Base-by-base conservation (phyloP, 1,284 basidiomycete genomes). In the Melampsora americana region DNA sequence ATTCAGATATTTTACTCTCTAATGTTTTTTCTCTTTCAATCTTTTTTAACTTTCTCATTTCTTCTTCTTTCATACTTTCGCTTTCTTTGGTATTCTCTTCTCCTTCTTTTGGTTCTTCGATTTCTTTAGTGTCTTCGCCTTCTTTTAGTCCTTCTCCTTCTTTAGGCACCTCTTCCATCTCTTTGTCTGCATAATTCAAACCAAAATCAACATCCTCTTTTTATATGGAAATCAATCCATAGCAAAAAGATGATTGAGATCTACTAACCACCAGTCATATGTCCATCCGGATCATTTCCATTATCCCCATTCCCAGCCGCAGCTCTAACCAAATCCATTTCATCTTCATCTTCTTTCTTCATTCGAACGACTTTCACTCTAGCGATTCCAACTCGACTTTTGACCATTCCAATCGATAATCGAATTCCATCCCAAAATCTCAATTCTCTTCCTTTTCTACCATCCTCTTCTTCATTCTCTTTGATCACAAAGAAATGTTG, bases 371-470 rank as follows among this genome's bases (percentile, higher is more conserved):
- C 87, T 81, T 90, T 90, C 77, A 88, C 85, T 81, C 89, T 87
- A 26, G 92, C 90, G 62, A 89, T 88, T 77, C 89, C 86, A 20
- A 95, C 91, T 46, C 93, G 86, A 12, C 92, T 92, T 80, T 92
- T 92, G 1, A 92, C 90, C 84, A 95, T 95, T 82, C 94, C 91
- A 79, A 93, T 81, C 2, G 91, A 91, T 66, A 88, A 89, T 81
- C 88, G 88, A 78, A 96, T 84, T 78, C 93, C 81, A 80, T 92
- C 90, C 92, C 93, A 96, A 80, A 91, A 88, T 87, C 87, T 79
- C 83, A 88, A 79, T 89, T 86, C 80, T 81, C 84, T 84, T 85
- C 85, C 85, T 16, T 83, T 82, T 66, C 83, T 81, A 46, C 79
- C 82, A 11, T 79, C 87, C 77, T 84, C 79, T 66, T 81, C 79